These are phyloP conservation scores for Cryptococcus sp. DNA, from an alignment of 1,284 basidiomycete genomes.

Conservation along the genomic window DNA sequence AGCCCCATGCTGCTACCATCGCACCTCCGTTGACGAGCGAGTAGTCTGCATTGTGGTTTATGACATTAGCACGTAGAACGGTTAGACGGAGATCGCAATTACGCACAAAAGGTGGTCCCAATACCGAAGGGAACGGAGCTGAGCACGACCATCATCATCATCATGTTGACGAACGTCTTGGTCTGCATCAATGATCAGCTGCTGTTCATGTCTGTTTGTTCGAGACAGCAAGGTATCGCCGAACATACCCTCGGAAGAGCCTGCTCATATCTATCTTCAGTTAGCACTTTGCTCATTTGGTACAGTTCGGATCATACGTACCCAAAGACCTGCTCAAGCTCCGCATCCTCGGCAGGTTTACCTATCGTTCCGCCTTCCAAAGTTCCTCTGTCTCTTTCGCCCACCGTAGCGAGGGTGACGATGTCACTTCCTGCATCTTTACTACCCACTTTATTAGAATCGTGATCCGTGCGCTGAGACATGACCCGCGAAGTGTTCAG, in stretches of 20 bases:
- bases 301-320: not conserved
- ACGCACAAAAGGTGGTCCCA: constrained; percentile 35
- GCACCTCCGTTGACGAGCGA: constrained; percentile 39
- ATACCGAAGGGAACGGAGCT: constrained; percentile 41
- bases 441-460: too few species aligned
- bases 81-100: not conserved
- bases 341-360: not conserved
- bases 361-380: not conserved
- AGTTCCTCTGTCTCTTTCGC: not conserved
- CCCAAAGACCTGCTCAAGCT: not conserved
- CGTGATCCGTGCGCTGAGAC: too few species aligned
- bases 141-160: constrained; percentile 40
- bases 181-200: constrained; percentile 12
- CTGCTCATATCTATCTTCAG: constrained; percentile 14
- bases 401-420: too few species aligned
- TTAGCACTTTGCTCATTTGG: not conserved
- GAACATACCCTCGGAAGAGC: constrained; percentile 22
- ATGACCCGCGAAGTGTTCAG: too few species aligned
- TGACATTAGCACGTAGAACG: not conserved
- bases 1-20: constrained; percentile 44
- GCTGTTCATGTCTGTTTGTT: too few species aligned
- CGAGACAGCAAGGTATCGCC: too few species aligned
- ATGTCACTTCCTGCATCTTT: too few species aligned
- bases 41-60: constrained; percentile 21
- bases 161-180: constrained; percentile 27